Percentiles rank a stretch among this genome's conserved stretches.
These are phyloP conservation scores for Schwanniomyces pseudopolymorphus DNA, from an alignment of 805 yeast genomes.

Conservation along the genomic window DNA sequence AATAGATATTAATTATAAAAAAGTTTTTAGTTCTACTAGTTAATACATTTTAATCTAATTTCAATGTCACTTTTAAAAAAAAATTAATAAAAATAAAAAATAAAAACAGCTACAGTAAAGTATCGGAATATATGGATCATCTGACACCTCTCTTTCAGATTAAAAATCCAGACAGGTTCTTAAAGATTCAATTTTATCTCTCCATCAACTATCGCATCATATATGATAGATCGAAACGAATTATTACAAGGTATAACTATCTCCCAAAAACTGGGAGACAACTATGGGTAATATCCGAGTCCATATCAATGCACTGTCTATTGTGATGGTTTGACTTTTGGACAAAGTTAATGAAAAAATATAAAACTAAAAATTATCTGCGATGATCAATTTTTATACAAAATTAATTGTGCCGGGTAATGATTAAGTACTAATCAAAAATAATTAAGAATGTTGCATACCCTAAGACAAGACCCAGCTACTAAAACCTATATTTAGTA, in stretches of 20 bases:
- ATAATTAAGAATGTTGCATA: not conserved
- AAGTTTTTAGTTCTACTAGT: not conserved
- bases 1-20: not conserved
- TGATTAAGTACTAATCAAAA: not conserved
- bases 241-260: conserved; percentile 5
- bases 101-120: not conserved
- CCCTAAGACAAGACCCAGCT: too few species aligned
- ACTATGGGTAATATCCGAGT: conserved; percentile 13
- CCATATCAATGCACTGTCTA: conserved; percentile 61
- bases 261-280: conserved; percentile 31
- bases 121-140: conserved; percentile 34
- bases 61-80: too few species aligned
- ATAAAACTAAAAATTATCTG: not conserved
- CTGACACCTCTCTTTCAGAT: conserved; percentile 56
- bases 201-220: conserved; percentile 50
- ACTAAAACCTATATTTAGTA: too few species aligned
- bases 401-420: not conserved
- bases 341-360: conserved; percentile 53
- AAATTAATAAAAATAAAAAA: too few species aligned
- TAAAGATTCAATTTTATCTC: conserved; percentile 40
- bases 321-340: conserved; percentile 63
- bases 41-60: not conserved
- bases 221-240: conserved; percentile 20
- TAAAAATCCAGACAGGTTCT: conserved; percentile 50
- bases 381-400: not conserved